A percentile compares a stretch with the other conserved stretches of the same genome.
phyloP scores from a whole-genome alignment of 176 grass and related monocot genomes.

The Oryza brachyantha region DNA sequence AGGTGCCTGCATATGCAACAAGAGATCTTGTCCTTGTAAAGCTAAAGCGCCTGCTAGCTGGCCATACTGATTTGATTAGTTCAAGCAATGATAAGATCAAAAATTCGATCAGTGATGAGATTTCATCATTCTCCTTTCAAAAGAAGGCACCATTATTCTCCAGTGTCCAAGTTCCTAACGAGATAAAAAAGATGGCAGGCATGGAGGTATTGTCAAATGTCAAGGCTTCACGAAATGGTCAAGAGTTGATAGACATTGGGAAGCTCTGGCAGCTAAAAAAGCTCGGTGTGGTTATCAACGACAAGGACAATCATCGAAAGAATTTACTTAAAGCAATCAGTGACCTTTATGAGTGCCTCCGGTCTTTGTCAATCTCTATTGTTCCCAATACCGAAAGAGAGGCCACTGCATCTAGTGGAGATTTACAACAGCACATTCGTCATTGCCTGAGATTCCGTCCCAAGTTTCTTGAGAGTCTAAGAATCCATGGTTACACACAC shows the following conservation, averaged over 20 bases:
- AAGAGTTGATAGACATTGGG: neutral
- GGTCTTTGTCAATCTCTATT: slow-evolving; percentile 1
- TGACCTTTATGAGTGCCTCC: neutral
- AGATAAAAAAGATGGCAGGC: neutral
- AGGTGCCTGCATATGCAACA: neutral
- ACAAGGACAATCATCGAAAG: neutral
- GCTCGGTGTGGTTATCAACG: slow-evolving; percentile 9
- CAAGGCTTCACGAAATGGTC: neutral
- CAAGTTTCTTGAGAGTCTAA: slow-evolving; percentile 22
- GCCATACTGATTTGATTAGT: neutral
- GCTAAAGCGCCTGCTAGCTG: slow-evolving; percentile 35
- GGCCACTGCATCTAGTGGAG: neutral
- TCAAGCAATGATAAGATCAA: neutral
- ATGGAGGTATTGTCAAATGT: slow-evolving; percentile 3
- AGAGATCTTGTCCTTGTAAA: neutral
- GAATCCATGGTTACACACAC: neutral
- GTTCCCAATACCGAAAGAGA: accelerated
- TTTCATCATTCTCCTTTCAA: no score
- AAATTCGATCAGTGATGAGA: neutral
- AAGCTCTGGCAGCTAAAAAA: slow-evolving; percentile 19
- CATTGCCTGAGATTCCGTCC: neutral
- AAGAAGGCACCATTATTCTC: neutral
- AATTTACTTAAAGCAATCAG: neutral
- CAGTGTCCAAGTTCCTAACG: neutral
- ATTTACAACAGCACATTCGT: neutral